Evolutionary conservation across 2,329 filamentous ascomycete genomes (phyloP), one percentile per base, ranked within the genome.

Genomic region (Diaporthe capsici): DNA sequence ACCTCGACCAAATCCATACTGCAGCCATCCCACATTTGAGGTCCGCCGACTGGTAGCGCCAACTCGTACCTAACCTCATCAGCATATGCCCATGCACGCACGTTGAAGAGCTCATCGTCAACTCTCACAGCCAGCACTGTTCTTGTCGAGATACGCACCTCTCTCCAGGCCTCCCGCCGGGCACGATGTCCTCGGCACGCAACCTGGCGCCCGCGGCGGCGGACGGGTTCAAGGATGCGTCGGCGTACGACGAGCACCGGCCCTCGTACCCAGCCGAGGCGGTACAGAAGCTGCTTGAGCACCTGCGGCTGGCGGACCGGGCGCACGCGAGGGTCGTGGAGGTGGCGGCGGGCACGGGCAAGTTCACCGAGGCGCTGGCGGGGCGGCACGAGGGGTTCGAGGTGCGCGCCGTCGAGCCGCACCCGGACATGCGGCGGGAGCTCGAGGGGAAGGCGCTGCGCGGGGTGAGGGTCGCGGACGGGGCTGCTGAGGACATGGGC

Each of bases 161-260:
- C 42, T 31, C 3, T 20, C 28, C 47, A 25, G 2, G 28, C 13
- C 47, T 3, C 20, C 25, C 8, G 28, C 70, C 42, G 6, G 8
- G 8, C 63, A 71, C 42, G 17, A 76, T 75, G 75, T 75, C 72
- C 22, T 44, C 70, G 49, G 65, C 65, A 42, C 55, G 22, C n/a
- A 44, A 49, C 37, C 79, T 83, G 63, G 78, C 81, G 31, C 60
- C 76, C 12, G 80, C 77, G 5, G 86, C 86, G 61, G 80, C 82
- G 8, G 87, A 92, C 71, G 93, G 93, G 74, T 95, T 95, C 82
- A 85, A 89, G 77, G 87, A 94, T 78, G 92, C 92, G 25, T 81
- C 86, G 2, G 86, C 87, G 31, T 95, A 95, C 82, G 93, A 95
- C 81, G 83, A 88, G 53, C 87, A 95, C 81, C 90, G 94, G 20